Evolutionary conservation across 2,329 filamentous ascomycete genomes (phyloP), one percentile per base, ranked within the genome.

Genomic region (Claviceps quebecensis): DNA sequence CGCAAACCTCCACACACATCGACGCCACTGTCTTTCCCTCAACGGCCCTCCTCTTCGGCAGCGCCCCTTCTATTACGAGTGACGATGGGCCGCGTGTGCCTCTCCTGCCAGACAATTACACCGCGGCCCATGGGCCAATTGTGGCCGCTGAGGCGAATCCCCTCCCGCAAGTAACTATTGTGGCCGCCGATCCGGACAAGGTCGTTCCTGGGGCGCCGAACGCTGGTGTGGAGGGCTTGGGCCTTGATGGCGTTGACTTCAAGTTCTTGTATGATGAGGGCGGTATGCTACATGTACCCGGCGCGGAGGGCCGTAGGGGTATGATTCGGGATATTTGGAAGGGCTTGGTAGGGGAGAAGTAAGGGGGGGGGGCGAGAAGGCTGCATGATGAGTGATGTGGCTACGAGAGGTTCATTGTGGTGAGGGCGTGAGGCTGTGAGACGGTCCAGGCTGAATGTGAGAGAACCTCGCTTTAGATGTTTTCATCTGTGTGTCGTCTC

Each of bases 81-180:
- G 58, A 61, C 41, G 61, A 68, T 34, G 29, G 29, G 54, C 68
- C 78, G 48, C 77, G 76, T 56, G 73, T 83, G 37, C 80, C 80
- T 36, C 69, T 83, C 5, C 70, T 82, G 9, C 78, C 79, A 13
- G 79, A 82, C 65, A 79, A 76, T 68, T 77, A 73, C 64, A 60
- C 62, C 46, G 63, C 65, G 9, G 67, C 72, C 49, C 70, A 74
- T 56, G 62, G 60, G 1, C 66, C 72, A 38, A 72, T 77, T 56
- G 62, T 77, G 56, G 62, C 66, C 14, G 50, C 60, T 13, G 71
- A 76, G 52, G 65, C 62, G 4, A 68, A 72, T 9, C 56, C 74
- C 40, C 58, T 65, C 5, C 68, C 72, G 16, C 67, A 75, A 61
- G 77, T 77, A 60, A 69, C 70, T 57, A 73, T 83, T 55, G 67